Conservation (phyloP, 768 basidiomycete genomes). For the Tylopilus rubrobrunneus region DNA sequence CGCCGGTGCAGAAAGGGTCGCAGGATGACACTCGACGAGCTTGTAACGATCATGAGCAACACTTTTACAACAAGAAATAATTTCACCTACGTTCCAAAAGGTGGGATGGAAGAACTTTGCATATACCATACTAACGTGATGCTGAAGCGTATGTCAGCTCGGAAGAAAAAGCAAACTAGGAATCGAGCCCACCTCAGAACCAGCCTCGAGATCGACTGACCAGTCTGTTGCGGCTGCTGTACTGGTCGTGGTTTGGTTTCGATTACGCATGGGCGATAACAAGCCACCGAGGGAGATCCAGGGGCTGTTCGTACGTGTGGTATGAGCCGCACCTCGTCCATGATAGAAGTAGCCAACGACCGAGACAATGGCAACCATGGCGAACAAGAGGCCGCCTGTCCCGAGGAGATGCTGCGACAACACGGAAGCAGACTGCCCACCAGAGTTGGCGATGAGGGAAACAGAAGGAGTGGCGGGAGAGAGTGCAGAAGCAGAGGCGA, state of each 20-base stretch:
- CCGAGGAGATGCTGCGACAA: background rate
- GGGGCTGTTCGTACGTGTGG: background rate
- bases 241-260: background rate
- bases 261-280: constrained; percentile 8
- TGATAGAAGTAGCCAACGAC: no score
- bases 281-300: constrained; percentile 7
- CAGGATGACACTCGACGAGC: constrained; percentile 15
- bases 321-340: no score
- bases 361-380: constrained; percentile 6
- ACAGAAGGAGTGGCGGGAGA: no score
- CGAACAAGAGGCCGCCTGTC: constrained; percentile 17
- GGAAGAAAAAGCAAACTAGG: background rate
- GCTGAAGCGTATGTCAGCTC: background rate
- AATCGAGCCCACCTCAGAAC: constrained; percentile 4
- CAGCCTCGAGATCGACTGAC: constrained; percentile 8
- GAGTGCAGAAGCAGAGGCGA: constrained; percentile 4
- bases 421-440: no score
- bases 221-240: background rate
- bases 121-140: constrained; percentile 21
- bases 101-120: constrained; percentile 21
- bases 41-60: background rate
- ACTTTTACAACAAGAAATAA: background rate
- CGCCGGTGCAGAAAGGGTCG: constrained; percentile 11
- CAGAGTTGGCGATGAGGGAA: no score
- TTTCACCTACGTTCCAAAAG: constrained; percentile 14